A percentile compares a stretch with the other conserved stretches of the same genome.
Evolutionary conservation across 2,329 filamentous ascomycete species (phyloP).

Genomic region (Aurifilum marmelostoma): DNA sequence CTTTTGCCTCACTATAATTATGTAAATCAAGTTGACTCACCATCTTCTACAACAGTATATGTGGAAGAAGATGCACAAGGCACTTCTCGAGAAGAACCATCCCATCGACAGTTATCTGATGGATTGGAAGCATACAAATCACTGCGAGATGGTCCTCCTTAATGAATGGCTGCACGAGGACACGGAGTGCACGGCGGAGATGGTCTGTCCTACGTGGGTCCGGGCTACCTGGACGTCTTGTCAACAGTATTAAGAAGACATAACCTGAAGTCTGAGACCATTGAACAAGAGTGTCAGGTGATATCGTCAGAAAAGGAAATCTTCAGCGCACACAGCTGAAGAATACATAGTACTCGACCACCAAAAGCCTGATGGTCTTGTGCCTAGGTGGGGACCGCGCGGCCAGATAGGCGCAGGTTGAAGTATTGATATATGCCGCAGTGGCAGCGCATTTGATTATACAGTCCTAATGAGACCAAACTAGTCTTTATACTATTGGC

Average conservation of each 20-base stretch:
- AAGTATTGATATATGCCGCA: too few species aligned
- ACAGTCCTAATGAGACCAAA: too few species aligned
- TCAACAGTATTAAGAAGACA: constrained; percentile 5
- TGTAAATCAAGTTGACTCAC: not conserved
- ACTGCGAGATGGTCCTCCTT: constrained; percentile 27
- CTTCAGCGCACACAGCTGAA: too few species aligned
- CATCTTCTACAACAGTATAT: constrained; percentile 23
- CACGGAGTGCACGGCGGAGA: constrained; percentile 25
- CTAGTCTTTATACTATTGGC: too few species aligned
- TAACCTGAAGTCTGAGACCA: too few species aligned
- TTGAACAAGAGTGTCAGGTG: not conserved
- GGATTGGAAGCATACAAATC: constrained; percentile 27
- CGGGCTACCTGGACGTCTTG: constrained; percentile 27
- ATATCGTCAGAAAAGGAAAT: too few species aligned
- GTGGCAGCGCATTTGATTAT: too few species aligned
- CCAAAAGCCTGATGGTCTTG: too few species aligned
- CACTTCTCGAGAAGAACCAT: constrained; percentile 22
- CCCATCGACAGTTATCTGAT: constrained; percentile 29
- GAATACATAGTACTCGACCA: too few species aligned
- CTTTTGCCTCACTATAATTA: not conserved
- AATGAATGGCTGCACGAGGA: constrained; percentile 28
- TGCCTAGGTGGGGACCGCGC: too few species aligned
- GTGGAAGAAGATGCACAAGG: constrained; percentile 31
- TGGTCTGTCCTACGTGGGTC: constrained; percentile 29
- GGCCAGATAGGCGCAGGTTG: too few species aligned